Base-by-base conservation (phyloP, 306 rosid genomes). In the Quercus robur region DNA sequence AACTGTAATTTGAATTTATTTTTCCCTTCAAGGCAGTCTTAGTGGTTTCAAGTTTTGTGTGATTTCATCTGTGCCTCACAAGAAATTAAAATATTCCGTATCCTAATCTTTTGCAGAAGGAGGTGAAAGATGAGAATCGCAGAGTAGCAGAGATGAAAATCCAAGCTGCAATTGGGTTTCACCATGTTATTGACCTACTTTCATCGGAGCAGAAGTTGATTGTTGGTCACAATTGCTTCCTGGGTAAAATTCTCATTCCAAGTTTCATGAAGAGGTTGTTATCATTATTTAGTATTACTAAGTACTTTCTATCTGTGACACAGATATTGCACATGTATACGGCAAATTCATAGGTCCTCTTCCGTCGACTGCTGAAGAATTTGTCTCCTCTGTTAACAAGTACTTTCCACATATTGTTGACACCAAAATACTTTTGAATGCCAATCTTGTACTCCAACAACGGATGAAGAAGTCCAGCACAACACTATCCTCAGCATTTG, bases 181-280 rank as follows among this genome's bases (percentile, higher is more conserved):
- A 98, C 59, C 99, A 93, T 84, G 99, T 93, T 78, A 89, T 95
- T 77, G 99, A 95, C 84, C 93, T 95, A 81, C 97, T 95, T 77
- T 90, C 96, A 7, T 81, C 87, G 8, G 99, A 93, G 76, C 77
- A 89, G 81, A 95, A 95, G 87, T 75, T 95, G 83, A 88, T 95
- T 71, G 89, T 95, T 61, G 98, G 99, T 69, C 97, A 95, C 86
- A 95, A 95, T 84, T 93, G 94, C 82, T 85, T 95, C 76, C 87
- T 95, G 77, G 99, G 99, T 95, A 93, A 20, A 58, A 33, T 17
- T 57, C 55, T 41, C 63, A 64, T 57, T 52, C 78, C 14, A 41
- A 68, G 68, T 75, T 46, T 79, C 76, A 49, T 51, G 73, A 20
- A 70, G 30, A 49, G 66, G 51, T 61, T 70, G 56, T 61, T 74